Conservation (phyloP, 768 basidiomycete genomes). For the Leccinellum albellum region DNA sequence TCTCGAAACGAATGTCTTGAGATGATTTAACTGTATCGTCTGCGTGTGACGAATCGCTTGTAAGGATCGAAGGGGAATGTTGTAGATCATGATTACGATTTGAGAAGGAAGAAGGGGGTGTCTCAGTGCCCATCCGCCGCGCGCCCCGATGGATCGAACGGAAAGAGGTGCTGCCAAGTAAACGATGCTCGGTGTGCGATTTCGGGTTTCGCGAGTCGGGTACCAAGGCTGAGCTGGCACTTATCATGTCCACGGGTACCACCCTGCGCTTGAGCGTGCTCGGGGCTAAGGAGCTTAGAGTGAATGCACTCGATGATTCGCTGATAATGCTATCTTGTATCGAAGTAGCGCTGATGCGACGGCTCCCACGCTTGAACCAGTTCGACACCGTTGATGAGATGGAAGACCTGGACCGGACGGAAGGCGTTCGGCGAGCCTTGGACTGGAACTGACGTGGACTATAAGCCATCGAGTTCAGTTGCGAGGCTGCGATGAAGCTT, state of each 20-base stretch:
- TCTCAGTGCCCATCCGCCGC: constrained; percentile 38
- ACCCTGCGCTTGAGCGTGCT: constrained; percentile 43
- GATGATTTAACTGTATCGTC: constrained; percentile 58
- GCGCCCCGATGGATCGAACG: constrained; percentile 45
- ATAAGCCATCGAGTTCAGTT: constrained; percentile 19
- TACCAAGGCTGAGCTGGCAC: constrained; percentile 3
- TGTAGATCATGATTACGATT: constrained; percentile 33
- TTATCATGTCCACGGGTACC: constrained; percentile 42
- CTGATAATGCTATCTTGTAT: constrained; percentile 40
- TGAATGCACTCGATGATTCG: constrained; percentile 43
- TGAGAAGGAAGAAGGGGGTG: constrained; percentile 58
- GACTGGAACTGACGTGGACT: constrained; percentile 27
- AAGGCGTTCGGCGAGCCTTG: constrained; percentile 44
- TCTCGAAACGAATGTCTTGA: constrained; percentile 61
- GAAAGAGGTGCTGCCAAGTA: constrained; percentile 25
- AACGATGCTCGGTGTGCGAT: constrained; percentile 32
- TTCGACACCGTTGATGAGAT: constrained; percentile 48
- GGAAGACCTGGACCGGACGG: constrained; percentile 51
- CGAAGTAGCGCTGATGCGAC: constrained; percentile 31
- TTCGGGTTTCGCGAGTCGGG: constrained; percentile 41
- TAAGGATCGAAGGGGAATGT: constrained; percentile 32
- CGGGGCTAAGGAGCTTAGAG: constrained; percentile 25
- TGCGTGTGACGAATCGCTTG: constrained; percentile 40
- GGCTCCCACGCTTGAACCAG: constrained; percentile 48
- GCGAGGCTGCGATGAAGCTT: constrained; percentile 13